Percentiles rank a stretch among this genome's conserved stretches.
phyloP scores from a whole-genome alignment of 2,329 filamentous ascomycete genomes.

The Immersiporthe knoxdaviesiana region DNA sequence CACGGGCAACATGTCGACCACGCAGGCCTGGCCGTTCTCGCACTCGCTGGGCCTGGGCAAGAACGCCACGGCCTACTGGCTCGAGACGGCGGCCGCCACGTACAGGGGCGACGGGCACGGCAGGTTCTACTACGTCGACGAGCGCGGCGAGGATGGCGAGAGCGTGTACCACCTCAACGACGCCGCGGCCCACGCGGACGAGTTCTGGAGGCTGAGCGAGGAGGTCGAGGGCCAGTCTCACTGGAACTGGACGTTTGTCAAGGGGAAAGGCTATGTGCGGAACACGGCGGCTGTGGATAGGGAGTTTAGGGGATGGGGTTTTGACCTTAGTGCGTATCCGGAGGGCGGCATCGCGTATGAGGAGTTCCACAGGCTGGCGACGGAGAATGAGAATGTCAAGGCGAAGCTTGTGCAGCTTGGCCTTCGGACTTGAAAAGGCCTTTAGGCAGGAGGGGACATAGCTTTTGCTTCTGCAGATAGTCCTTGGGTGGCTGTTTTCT shows the following conservation, averaged over 20 bases:
- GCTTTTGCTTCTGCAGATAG: background rate
- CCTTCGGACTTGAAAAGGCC: background rate
- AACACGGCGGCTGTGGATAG: constrained; percentile 2
- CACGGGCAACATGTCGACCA: constrained; percentile 23
- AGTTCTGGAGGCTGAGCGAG: constrained; percentile 24
- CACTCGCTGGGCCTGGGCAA: constrained; percentile 17
- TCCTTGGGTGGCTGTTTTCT: background rate
- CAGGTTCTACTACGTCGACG: constrained; percentile 22
- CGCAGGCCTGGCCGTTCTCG: constrained; percentile 10
- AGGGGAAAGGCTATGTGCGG: constrained; percentile 20
- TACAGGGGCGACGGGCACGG: constrained; percentile 12
- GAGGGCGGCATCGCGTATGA: background rate
- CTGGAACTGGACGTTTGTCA: constrained; percentile 23
- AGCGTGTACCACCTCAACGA: constrained; percentile 6
- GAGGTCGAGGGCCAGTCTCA: constrained; percentile 22
- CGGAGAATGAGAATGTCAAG: background rate
- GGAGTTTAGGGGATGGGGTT: constrained; percentile 9
- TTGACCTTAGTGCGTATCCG: background rate
- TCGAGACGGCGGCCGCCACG: constrained; percentile 22
- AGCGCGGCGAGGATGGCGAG: constrained; percentile 9
- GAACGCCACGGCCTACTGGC: constrained; percentile 17
- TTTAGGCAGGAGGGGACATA: background rate
- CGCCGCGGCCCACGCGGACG: constrained; percentile 17
- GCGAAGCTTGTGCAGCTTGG: background rate
- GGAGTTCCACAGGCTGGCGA: background rate